Conservation (phyloP, 2,329 filamentous ascomycete species). For the Colletotrichum sublineola region DNA sequence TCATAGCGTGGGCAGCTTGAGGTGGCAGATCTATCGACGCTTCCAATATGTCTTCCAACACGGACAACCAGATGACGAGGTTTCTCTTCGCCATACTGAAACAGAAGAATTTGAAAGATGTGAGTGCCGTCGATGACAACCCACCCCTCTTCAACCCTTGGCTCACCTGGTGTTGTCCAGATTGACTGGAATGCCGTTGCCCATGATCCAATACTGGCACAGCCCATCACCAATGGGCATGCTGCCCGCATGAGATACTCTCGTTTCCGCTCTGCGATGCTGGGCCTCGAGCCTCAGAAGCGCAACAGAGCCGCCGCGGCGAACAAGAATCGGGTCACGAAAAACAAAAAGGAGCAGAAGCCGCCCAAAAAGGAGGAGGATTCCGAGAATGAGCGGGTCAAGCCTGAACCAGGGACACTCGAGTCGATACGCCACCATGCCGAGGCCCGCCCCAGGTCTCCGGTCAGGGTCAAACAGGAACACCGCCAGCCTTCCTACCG, state of each 20-base stretch:
- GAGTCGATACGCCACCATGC: slow-evolving; percentile 39
- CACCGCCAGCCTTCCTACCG: slow-evolving; percentile 48
- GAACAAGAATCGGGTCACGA: slow-evolving; percentile 60
- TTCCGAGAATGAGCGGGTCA: slow-evolving; percentile 47
- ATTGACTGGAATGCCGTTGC: slow-evolving; percentile 73
- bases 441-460: slow-evolving; percentile 29
- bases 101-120: slow-evolving; percentile 72
- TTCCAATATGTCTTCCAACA: slow-evolving; percentile 65
- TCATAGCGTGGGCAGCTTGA: slow-evolving; percentile 20
- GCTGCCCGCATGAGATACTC: slow-evolving; percentile 72
- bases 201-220: slow-evolving; percentile 64
- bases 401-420: slow-evolving; percentile 54
- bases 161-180: slow-evolving; percentile 51
- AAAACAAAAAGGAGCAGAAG: slow-evolving; percentile 58
- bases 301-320: slow-evolving; percentile 57
- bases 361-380: slow-evolving; percentile 57
- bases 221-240: slow-evolving; percentile 71
- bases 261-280: slow-evolving; percentile 63
- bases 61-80: slow-evolving; percentile 69
- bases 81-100: slow-evolving; percentile 72
- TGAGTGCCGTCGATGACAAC: slow-evolving; percentile 54
- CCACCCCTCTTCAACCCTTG: slow-evolving; percentile 43
- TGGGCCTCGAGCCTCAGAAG: slow-evolving; percentile 62
- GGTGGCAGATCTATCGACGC: slow-evolving; percentile 18
- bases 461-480: slow-evolving; percentile 56